Evolutionary conservation across 257 asterid genomes (phyloP), one percentile per base, ranked within the genome.

Genomic region (Capsicum chinense): DNA sequence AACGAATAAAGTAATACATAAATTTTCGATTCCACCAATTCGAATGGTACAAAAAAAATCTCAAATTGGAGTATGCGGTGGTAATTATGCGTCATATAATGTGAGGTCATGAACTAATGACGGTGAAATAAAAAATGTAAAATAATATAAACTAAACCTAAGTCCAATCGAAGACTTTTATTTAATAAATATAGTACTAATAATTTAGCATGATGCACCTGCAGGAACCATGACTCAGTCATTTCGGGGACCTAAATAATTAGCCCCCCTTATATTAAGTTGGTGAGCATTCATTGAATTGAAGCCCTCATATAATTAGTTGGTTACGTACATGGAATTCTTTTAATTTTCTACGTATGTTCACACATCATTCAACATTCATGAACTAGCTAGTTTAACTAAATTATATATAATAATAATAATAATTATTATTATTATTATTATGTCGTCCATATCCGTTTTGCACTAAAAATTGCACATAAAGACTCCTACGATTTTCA

Each of bases 221-320:
- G 67, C 67, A 71, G 59, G 80, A 47, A 47, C 59, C 81, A 74
- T 12, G 60, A 74, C 50, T 33, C 8, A 16, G 78, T 69, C 78
- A 69, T 12, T 47, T 3, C 16, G 35, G 59, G 59, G 59, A 1
- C 59, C 54, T 14, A 4, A 56, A 17, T 17, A 59, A 56, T 59
- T 17, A 59, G 66, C 33, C 21, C 78, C 78, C 39, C 54, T 15
- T 2, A 68, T 7, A 68, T 37, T 39, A 3, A 81, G 87, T 79
- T 47, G 87, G 78, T 84, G 81, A 56, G 71, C 83, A 57, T 83
- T 85, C 87, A 80, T 85, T 85, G 78, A 69, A 69, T 85, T 83
- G 85, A 87, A 85, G 44, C 11, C 19, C 19, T 73, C 60, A 48
- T 74, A 50, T 50, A 50, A 52, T 21, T 50, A 48, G 6, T 4